Evolutionary conservation across 2,329 filamentous ascomycete species (phyloP).

Genomic region (Pseudocercospora musae): DNA sequence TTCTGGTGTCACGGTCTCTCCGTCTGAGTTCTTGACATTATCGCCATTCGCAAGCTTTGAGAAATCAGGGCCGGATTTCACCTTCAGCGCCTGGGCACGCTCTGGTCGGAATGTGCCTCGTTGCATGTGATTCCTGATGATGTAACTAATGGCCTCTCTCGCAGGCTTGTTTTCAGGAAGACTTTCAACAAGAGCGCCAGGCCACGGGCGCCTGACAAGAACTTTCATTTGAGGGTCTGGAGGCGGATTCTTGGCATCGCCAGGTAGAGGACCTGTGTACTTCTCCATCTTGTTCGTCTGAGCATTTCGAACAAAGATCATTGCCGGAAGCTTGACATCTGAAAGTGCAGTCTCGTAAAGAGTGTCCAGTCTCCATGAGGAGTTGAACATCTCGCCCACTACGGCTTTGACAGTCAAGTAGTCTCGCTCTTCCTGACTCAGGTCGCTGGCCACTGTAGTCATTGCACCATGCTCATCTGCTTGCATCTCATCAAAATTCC

Average conservation of each 20-base stretch:
- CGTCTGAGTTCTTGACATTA: constrained; percentile 61
- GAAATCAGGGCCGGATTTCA: constrained; percentile 60
- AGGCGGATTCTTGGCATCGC: constrained; percentile 43
- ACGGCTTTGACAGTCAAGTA: constrained; percentile 52
- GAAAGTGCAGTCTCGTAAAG: constrained; percentile 64
- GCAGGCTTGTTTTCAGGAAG: constrained; percentile 68
- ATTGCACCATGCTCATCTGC: constrained; percentile 29
- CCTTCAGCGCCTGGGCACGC: constrained; percentile 62
- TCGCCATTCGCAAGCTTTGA: constrained; percentile 60
- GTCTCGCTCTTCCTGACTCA: constrained; percentile 41
- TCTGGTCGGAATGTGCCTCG: constrained; percentile 75
- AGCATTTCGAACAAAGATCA: constrained; percentile 64
- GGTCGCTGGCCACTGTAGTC: constrained; percentile 39
- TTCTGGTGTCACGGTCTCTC: constrained; percentile 71
- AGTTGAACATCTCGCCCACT: constrained; percentile 76
- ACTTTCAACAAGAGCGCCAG: constrained; percentile 59
- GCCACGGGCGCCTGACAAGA: constrained; percentile 74
- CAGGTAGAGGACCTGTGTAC: constrained; percentile 67
- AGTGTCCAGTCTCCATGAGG: constrained; percentile 68
- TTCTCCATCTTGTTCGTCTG: constrained; percentile 61
- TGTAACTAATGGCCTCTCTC: constrained; percentile 74
- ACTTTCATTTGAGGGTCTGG: constrained; percentile 63
- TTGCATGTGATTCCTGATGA: constrained; percentile 71
- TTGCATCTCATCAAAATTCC: constrained; percentile 36
- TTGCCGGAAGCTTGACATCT: constrained; percentile 64